phyloP scores from a whole-genome alignment of 2,329 filamentous ascomycete genomes.

The Claviceps arundinis region DNA sequence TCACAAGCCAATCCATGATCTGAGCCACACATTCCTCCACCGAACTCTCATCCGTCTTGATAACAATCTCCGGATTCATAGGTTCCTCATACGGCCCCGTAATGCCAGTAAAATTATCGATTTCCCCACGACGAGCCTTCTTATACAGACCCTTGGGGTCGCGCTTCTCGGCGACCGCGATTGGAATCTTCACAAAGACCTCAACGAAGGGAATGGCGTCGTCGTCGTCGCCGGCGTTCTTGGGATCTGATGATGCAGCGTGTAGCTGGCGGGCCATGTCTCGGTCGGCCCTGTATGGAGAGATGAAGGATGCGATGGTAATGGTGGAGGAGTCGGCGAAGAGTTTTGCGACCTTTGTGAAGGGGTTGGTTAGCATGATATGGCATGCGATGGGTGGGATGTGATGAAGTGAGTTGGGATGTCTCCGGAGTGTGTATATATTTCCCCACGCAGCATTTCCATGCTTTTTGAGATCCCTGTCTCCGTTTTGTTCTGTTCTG shows the following conservation, averaged over 20 bases:
- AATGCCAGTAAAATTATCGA: conserved; percentile 95
- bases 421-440: not conserved
- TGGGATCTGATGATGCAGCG: conserved; percentile 28
- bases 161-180: conserved; percentile 84
- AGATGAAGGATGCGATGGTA: conserved; percentile 93
- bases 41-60: conserved; percentile 66
- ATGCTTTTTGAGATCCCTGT: too few species aligned
- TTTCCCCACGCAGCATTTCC: too few species aligned
- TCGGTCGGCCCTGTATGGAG: conserved; percentile 80
- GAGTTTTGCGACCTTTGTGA: conserved; percentile 66
- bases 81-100: conserved; percentile 92
- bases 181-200: conserved; percentile 81
- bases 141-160: conserved; percentile 98
- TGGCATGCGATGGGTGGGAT: too few species aligned
- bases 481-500: too few species aligned
- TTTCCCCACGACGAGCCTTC: conserved; percentile 85
- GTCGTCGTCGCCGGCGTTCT: conserved; percentile 39
- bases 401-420: too few species aligned
- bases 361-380: not conserved
- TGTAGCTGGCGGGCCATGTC: conserved; percentile 73
- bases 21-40: conserved; percentile 81
- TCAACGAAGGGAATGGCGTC: conserved; percentile 80
- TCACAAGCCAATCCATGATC: conserved; percentile 68
- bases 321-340: conserved; percentile 85
- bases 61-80: conserved; percentile 70